Conservation (phyloP, 352 stramenopile species). For the Phytopythium mirpurense region DNA sequence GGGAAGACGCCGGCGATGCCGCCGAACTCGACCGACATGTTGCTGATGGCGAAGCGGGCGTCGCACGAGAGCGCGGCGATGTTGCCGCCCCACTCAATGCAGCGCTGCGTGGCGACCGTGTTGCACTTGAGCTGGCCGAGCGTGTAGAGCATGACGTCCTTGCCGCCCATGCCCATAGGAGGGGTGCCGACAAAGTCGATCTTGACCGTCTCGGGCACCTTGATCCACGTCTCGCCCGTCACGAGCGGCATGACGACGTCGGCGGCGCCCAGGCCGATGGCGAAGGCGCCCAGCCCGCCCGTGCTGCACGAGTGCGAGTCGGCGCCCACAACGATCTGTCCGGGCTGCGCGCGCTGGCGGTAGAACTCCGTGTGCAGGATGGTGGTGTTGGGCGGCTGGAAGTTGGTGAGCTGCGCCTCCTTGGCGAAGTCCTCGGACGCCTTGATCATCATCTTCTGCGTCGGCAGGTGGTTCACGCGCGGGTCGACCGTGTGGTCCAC, state of each 20-base stretch:
- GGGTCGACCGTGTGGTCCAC: conserved; percentile 84
- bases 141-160: conserved; percentile 87
- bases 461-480: conserved; percentile 74
- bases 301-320: conserved; percentile 80
- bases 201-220: conserved; percentile 83
- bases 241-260: conserved; percentile 84
- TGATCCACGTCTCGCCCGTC: conserved; percentile 85
- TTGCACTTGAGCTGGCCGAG: conserved; percentile 84
- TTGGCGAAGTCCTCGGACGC: conserved; percentile 76
- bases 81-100: conserved; percentile 79
- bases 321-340: conserved; percentile 79
- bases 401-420: conserved; percentile 75
- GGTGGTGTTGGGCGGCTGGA: conserved; percentile 80
- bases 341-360: conserved; percentile 74
- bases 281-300: conserved; percentile 71
- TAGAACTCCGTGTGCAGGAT: conserved; percentile 88
- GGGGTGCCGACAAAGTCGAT: conserved; percentile 74
- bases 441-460: conserved; percentile 88
- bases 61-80: conserved; percentile 73
- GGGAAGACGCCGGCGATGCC: conserved; percentile 83
- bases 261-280: conserved; percentile 66
- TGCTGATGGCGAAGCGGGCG: conserved; percentile 77
- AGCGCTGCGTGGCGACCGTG: conserved; percentile 73
- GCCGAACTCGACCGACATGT: conserved; percentile 86
- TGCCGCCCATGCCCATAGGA: conserved; percentile 70